Base-by-base conservation (phyloP, 2,329 filamentous ascomycete species). In the Hirsutella minnesotensis region DNA sequence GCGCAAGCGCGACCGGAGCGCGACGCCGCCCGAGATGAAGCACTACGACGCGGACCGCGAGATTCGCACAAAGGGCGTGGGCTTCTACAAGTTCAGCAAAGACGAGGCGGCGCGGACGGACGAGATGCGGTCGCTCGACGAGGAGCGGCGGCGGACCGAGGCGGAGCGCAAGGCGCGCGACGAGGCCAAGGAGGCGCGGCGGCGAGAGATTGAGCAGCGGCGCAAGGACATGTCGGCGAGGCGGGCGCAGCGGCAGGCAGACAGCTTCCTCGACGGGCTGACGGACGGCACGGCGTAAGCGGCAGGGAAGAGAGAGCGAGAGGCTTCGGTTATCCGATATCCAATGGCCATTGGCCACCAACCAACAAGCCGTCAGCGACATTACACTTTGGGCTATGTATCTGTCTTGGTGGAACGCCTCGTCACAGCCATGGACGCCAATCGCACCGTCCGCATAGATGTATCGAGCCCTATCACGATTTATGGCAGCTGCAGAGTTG, bases 1-100 rank as follows among this genome's bases (percentile, higher is more conserved):
- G 3, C 69, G 73, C 47, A 86, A 84, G 63, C 75, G 88, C 38
- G 88, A 95, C 64, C 74, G 81, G 44, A 83, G 79, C 52, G 70
- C 81, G 41, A 95, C 89, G 39, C 87, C 89, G 42, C 89, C 88
- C 5, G 77, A 81, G 8, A 77, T 82, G 52, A 71, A 73, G 54
- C 90, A 96, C 64, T 98, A 96, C 63, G 84, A 95, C 59, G 86
- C 86, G 1, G 75, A 77, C 47, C 74, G 73, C 47, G 92, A 98
- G 70, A 79, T 95, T 39, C 72, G 92, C 47, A 86, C 79, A 37
- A 90, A 92, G 54, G 92, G 92, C 4, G 86, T 85, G 0, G 92
- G 86, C 0, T 98, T 96, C 64, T 95, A 88, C 66, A 80, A 83
- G 44, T 96, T 98, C 58, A 86, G 82, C 45, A 76, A 75, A 50